Percentiles rank a stretch among this genome's conserved stretches.
Conservation (phyloP, 2,329 filamentous ascomycete genomes). For the Aspergillus sp. region DNA sequence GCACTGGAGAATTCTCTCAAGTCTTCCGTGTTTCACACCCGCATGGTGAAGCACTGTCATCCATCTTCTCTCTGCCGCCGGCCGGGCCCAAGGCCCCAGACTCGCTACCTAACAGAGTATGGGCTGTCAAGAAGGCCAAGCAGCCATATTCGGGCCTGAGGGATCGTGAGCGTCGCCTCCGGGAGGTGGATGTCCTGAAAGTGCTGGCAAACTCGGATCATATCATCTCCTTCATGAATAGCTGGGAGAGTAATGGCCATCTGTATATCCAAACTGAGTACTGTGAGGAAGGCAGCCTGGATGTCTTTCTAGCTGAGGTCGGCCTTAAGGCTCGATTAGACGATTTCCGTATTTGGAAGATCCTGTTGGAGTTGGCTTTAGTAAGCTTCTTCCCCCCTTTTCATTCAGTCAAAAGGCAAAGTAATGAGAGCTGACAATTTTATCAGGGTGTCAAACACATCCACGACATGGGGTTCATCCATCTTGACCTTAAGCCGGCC, state of each 20-base stretch:
- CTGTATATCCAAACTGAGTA: conserved; percentile 97
- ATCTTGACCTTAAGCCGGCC: conserved; percentile 59
- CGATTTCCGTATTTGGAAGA: conserved; percentile 98
- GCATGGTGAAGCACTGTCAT: conserved; percentile 27
- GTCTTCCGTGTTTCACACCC: conserved; percentile 68
- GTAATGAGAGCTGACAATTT: conserved; percentile 8
- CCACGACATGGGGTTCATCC: conserved; percentile 74
- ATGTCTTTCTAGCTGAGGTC: conserved; percentile 73
- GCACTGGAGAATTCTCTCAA: conserved; percentile 85
- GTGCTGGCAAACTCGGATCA: conserved; percentile 74
- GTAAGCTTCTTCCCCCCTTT: conserved; percentile 46
- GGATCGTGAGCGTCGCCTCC: conserved; percentile 74
- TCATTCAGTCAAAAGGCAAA: background rate
- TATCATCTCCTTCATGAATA: conserved; percentile 71
- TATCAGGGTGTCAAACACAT: conserved; percentile 76
- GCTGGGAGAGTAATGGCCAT: conserved; percentile 77
- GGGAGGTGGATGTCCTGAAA: conserved; percentile 73
- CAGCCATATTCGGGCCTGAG: conserved; percentile 67
- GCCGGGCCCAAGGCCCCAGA: conserved; percentile 46
- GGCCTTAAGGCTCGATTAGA: conserved; percentile 81
- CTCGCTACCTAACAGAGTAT: conserved; percentile 55
- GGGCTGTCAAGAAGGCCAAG: conserved; percentile 89
- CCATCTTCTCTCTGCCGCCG: conserved; percentile 40
- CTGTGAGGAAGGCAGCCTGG: conserved; percentile 87
- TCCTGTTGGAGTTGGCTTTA: conserved; percentile 74